Percentiles rank a stretch among this genome's conserved stretches.
These are phyloP conservation scores for Tremella yokohamensis DNA, from an alignment of 768 basidiomycete genomes.

Conservation along the genomic window DNA sequence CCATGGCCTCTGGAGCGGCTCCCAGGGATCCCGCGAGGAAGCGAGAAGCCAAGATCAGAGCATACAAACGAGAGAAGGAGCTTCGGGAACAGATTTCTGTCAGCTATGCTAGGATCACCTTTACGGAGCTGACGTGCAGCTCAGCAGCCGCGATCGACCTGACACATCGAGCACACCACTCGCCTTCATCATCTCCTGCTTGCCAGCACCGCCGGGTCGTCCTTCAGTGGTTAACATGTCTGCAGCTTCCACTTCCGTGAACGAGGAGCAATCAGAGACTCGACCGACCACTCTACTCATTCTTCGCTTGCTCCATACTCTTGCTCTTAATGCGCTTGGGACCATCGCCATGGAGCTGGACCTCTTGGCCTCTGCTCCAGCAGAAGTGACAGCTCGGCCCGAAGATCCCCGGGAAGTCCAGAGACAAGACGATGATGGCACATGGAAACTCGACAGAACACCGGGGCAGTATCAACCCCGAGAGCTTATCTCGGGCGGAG, in stretches of 20 bases:
- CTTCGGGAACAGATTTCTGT: conserved; percentile 70
- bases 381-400: conserved; percentile 16
- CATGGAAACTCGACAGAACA: conserved; percentile 70
- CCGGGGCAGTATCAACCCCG: conserved; percentile 50
- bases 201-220: conserved; percentile 14
- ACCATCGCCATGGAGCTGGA: conserved; percentile 69
- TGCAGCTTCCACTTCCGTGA: conserved; percentile 33
- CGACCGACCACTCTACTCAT: conserved; percentile 64
- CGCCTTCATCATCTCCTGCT: conserved; percentile 32
- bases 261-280: conserved; percentile 19
- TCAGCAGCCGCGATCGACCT: conserved; percentile 10
- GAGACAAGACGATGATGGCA: conserved; percentile 54
- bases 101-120: conserved; percentile 12
- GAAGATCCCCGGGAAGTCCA: conserved; percentile 14
- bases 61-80: conserved; percentile 82
- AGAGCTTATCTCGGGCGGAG: conserved; percentile 64
- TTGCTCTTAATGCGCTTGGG: conserved; percentile 65
- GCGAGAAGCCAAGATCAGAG: conserved; percentile 84
- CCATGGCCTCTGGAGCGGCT: conserved; percentile 13
- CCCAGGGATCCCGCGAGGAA: conserved; percentile 63
- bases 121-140: conserved; percentile 8
- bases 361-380: conserved; percentile 55
- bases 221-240: conserved; percentile 8
- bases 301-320: conserved; percentile 67
- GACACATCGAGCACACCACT: conserved; percentile 30